Conservation (phyloP, 2,329 filamentous ascomycete species). For the Esteya vermicola region DNA sequence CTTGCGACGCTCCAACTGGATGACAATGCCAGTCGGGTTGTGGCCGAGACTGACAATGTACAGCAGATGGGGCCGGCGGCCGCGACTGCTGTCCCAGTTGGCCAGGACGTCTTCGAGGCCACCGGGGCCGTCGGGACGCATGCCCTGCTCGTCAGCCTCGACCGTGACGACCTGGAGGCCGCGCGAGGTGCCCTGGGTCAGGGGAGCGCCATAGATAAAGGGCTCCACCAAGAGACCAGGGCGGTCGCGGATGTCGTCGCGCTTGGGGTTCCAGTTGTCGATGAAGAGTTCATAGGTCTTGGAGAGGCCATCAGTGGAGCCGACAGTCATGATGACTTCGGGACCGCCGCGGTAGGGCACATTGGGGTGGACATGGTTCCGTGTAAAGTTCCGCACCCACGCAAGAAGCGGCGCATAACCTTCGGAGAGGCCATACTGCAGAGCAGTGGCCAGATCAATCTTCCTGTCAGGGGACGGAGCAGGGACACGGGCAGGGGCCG, state of each 20-base stretch:
- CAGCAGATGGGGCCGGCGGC: slow-evolving; percentile 67
- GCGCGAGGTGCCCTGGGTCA: slow-evolving; percentile 50
- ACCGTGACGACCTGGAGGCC: slow-evolving; percentile 64
- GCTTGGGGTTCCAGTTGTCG: slow-evolving; percentile 55
- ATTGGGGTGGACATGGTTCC: slow-evolving; percentile 64
- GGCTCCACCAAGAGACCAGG: slow-evolving; percentile 68
- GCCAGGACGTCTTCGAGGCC: slow-evolving; percentile 64
- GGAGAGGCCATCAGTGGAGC: slow-evolving; percentile 71
- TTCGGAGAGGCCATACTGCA: slow-evolving; percentile 76
- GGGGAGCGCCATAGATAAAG: slow-evolving; percentile 67
- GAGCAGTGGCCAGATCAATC: slow-evolving; percentile 66
- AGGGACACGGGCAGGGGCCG: slow-evolving; percentile 24
- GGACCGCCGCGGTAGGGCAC: slow-evolving; percentile 65
- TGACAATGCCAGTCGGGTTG: slow-evolving; percentile 68
- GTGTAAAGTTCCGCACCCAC: slow-evolving; percentile 67
- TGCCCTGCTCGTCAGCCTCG: slow-evolving; percentile 64
- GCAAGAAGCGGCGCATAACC: slow-evolving; percentile 68
- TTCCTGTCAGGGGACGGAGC: slow-evolving; percentile 47
- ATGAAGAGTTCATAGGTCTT: slow-evolving; percentile 66
- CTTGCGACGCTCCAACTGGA: slow-evolving; percentile 58
- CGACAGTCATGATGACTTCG: slow-evolving; percentile 66
- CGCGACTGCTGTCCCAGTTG: slow-evolving; percentile 65
- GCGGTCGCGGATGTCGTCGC: slow-evolving; percentile 52
- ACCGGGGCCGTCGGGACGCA: slow-evolving; percentile 58
- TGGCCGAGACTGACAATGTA: slow-evolving; percentile 89